Base-by-base conservation (phyloP, 2,329 filamentous ascomycete genomes). In the Scedosporium aurantiacum region DNA sequence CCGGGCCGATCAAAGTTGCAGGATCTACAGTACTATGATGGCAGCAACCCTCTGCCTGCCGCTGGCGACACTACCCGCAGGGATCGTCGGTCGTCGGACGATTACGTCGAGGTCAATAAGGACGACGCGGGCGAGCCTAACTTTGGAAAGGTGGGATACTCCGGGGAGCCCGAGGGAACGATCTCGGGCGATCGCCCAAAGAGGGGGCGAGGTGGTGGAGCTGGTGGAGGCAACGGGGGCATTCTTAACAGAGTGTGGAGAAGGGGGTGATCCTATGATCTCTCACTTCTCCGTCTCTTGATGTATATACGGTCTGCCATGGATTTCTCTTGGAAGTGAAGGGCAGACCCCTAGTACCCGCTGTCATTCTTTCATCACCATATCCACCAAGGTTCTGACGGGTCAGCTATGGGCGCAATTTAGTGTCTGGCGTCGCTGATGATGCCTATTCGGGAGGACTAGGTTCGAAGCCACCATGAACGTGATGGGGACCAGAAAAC, bases 81-180 rank as follows among this genome's bases (percentile, higher is more conserved):
- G 16, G 45, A 58, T 18, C 45, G 61, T 10, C 28, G 18, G n/a
- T 37, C 57, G 23, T 62, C 67, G 0, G 72, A 72, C 10, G 73
- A 71, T 43, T 75, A 73, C 56, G 72, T 74, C 21, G 70, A 75
- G 41, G 65, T 74, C 27, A 64, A 65, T 23, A 68, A 66, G 60
- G 65, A 61, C 7, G 70, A 71, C 52, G 69, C 63, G 61, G 63
- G 50, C 23, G 50, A 54, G 18, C 7, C 50, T 5, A 54, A 2
- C 23, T 28, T 54, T 27, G 50, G 18, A 2, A 54, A 54, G 23
- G 50, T 27, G 18, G 50, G 50, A 23, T 23, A 23, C 50, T 54
- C 50, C 23, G 50, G 50, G 4, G 50, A 54, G 50, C 50, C 23
- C 50, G 50, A 54, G 21, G 50, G 50, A 10, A 21, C 50, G 12